These are phyloP conservation scores for Apodospora peruviana DNA, from an alignment of 495 filamentous ascomycete species.

Conservation along the genomic window DNA sequence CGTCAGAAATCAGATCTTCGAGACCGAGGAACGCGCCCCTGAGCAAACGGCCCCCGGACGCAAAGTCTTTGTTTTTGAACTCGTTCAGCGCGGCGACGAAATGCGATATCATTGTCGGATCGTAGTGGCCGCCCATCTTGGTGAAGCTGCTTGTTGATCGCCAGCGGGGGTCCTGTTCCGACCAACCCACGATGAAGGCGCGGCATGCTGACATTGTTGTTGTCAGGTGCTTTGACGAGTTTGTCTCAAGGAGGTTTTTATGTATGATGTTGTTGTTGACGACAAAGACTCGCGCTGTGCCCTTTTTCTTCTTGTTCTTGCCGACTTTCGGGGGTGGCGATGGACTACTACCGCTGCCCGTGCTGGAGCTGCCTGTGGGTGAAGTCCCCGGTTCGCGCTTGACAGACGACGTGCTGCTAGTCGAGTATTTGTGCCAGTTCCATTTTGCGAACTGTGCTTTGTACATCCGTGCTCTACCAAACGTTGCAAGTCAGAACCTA, in stretches of 20 bases:
- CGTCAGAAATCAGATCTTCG: conserved; percentile 9
- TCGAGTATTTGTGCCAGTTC: conserved; percentile 15
- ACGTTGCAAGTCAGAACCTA: background rate
- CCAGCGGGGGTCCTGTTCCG: conserved; percentile 6
- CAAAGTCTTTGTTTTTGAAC: background rate
- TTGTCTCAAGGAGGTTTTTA: background rate
- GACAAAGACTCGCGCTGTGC: background rate
- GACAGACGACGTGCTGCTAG: background rate
- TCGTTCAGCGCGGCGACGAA: conserved; percentile 7
- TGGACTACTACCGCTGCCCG: background rate
- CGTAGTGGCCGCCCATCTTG: conserved; percentile 7
- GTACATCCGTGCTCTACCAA: conserved; percentile 11
- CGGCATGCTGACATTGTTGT: conserved; percentile 2
- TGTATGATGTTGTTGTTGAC: background rate
- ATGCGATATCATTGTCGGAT: conserved; percentile 8
- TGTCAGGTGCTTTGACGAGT: conserved; percentile 1
- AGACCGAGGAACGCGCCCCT: conserved; percentile 14
- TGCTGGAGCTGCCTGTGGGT: background rate
- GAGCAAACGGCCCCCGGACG: conserved; percentile 5
- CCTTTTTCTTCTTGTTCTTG: conserved; percentile 1
- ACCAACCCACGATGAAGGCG: conserved; percentile 3
- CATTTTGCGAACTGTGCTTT: conserved; percentile 15
- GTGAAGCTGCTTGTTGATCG: background rate
- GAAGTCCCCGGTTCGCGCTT: background rate
- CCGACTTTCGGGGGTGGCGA: background rate